Evolutionary conservation across 23 red algal genomes (phyloP).

Genomic region (Gracilaria domingensis): DNA sequence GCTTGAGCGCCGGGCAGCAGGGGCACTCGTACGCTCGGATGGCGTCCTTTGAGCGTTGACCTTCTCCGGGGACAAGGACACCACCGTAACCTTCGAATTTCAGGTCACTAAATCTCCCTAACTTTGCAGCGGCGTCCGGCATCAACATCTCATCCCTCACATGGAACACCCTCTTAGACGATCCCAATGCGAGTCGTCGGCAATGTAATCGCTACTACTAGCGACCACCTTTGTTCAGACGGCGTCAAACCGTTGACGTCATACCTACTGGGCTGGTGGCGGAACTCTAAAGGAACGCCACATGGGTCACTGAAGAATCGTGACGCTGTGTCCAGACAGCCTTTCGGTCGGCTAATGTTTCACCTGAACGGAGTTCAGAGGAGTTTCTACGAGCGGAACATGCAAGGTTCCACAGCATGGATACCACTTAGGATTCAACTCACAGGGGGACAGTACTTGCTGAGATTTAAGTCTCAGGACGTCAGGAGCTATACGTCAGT

Average conservation of each 20-base stretch:
- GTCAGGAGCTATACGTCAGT: no score
- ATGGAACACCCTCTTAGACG: not conserved
- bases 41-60: not conserved
- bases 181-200: conserved; percentile 16
- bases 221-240: conserved; percentile 37
- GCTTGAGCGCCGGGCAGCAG: no score
- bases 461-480: no score
- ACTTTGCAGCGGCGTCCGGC: not conserved
- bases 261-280: conserved; percentile 19
- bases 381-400: no score
- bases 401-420: no score
- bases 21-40: no score
- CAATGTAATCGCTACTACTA: conserved; percentile 18
- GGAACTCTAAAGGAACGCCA: not conserved
- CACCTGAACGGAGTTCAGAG: conserved; percentile 34
- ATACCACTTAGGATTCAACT: no score
- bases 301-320: conserved; percentile 26
- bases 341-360: conserved; percentile 48
- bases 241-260: not conserved
- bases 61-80: conserved; percentile 5
- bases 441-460: conserved; percentile 2
- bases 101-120: conserved; percentile 11
- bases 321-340: conserved; percentile 9
- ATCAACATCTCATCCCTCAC: conserved; percentile 65
- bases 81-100: conserved; percentile 33